Evolutionary conservation across 1,284 basidiomycete species (phyloP).

Genomic region (Mrakiaceae sp.): DNA sequence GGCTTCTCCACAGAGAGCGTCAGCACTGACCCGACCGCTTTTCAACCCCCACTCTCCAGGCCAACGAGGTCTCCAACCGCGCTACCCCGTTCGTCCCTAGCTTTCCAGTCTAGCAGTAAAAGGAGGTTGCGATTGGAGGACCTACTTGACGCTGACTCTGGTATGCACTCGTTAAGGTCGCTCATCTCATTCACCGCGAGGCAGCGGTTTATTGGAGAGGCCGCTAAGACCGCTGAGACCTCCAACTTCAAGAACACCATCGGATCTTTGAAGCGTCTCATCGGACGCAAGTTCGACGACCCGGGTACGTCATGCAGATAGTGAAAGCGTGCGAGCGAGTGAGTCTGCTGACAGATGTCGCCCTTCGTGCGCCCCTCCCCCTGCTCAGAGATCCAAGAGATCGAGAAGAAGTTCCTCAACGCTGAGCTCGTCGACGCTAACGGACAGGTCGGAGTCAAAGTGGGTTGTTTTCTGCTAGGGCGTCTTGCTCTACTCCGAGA

Average conservation of each 20-base stretch:
- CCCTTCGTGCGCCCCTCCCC: background rate
- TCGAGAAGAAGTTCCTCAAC: conserved; percentile 82
- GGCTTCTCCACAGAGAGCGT: background rate
- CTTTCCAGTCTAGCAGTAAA: background rate
- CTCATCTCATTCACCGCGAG: conserved; percentile 82
- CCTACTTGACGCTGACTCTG: no score
- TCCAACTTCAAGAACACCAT: conserved; percentile 95
- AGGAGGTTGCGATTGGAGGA: background rate
- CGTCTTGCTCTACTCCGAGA: conserved; percentile 4
- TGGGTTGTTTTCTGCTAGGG: conserved; percentile 33
- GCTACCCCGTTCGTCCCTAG: conserved; percentile 57
- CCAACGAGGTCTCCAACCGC: conserved; percentile 91
- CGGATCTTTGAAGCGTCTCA: conserved; percentile 75
- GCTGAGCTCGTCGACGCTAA: conserved; percentile 68
- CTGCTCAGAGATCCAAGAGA: conserved; percentile 31
- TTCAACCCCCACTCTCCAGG: conserved; percentile 17
- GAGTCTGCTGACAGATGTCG: background rate
- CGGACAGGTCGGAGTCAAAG: conserved; percentile 72
- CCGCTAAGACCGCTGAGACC: conserved; percentile 93
- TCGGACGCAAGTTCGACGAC: conserved; percentile 65
- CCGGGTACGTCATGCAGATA: conserved; percentile 38
- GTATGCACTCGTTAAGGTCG: conserved; percentile 45
- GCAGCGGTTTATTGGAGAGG: conserved; percentile 77
- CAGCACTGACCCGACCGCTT: background rate
- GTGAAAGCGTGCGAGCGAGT: no score